Evolutionary conservation across 1,284 basidiomycete genomes (phyloP).

Genomic region (Cryptococcus amylolentus): DNA sequence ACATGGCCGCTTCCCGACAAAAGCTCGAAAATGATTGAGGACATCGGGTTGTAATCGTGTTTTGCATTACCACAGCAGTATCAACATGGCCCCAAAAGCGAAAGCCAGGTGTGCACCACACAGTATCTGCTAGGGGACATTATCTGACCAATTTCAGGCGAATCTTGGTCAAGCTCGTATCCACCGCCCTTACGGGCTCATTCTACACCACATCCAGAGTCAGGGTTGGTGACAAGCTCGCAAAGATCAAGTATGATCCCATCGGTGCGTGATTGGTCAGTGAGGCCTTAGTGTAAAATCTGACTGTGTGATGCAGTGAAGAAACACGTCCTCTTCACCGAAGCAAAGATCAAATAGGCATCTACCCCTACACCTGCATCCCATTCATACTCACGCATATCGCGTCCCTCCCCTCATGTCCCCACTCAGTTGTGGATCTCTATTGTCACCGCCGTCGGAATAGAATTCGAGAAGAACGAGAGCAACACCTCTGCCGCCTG

Average conservation of each 20-base stretch:
- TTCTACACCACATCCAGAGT: constrained; percentile 79
- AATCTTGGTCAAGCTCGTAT: constrained; percentile 76
- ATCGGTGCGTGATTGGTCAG: constrained; percentile 56
- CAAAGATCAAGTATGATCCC: constrained; percentile 85
- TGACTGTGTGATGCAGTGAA: constrained; percentile 56
- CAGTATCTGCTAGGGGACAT: background rate
- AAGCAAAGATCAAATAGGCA: constrained; percentile 57
- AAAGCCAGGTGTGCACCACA: constrained; percentile 54
- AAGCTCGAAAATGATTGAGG: background rate
- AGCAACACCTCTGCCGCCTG: too few relatives aligned
- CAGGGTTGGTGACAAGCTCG: constrained; percentile 66
- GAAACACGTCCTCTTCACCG: constrained; percentile 68
- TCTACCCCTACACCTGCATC: constrained; percentile 10
- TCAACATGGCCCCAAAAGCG: constrained; percentile 55
- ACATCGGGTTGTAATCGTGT: background rate
- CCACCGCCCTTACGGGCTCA: constrained; percentile 82
- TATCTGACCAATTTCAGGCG: constrained; percentile 55
- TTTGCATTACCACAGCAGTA: background rate
- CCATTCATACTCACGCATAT: too few relatives aligned
- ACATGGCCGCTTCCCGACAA: background rate
- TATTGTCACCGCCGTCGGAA: too few relatives aligned
- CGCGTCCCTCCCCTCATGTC: too few relatives aligned
- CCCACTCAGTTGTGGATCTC: too few relatives aligned
- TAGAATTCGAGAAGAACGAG: too few relatives aligned
- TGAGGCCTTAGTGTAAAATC: background rate